A percentile compares a stretch with the other conserved stretches of the same genome.
These are phyloP conservation scores for Coix lacrymajobi DNA, from an alignment of 176 grass and related monocot species.

Conservation along the genomic window DNA sequence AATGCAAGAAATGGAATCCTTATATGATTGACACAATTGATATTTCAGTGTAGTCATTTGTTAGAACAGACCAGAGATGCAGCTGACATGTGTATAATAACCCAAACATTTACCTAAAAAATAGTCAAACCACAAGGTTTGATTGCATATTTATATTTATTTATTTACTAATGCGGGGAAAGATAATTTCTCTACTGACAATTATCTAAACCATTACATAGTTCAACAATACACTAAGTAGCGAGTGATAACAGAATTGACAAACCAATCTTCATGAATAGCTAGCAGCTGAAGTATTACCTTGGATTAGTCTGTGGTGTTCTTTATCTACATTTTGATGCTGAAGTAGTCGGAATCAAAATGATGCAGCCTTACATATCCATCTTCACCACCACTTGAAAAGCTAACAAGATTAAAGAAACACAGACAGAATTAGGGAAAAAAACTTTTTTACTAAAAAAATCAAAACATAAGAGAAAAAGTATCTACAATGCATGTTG, in stretches of 20 bases:
- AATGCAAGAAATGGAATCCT: neutral
- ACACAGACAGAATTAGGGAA: neutral
- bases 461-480: neutral
- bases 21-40: neutral
- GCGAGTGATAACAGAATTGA: too few species aligned
- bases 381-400: constrained; percentile 88
- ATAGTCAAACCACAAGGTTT: too few species aligned
- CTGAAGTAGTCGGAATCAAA: constrained; percentile 83
- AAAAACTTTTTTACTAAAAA: too few species aligned
- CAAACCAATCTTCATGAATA: neutral
- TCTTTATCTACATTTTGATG: constrained; percentile 48
- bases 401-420: constrained; percentile 39
- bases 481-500: neutral
- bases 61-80: too few species aligned
- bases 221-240: too few species aligned
- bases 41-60: neutral
- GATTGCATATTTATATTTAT: too few species aligned
- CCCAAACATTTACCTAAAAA: too few species aligned
- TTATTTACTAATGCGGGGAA: too few species aligned
- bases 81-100: too few species aligned
- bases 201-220: too few species aligned
- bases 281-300: neutral
- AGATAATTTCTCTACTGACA: too few species aligned
- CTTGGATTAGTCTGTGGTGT: neutral
- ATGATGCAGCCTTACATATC: constrained; percentile 85